phyloP scores from a whole-genome alignment of 495 filamentous ascomycete species.

The Trichoderma gamsii region DNA sequence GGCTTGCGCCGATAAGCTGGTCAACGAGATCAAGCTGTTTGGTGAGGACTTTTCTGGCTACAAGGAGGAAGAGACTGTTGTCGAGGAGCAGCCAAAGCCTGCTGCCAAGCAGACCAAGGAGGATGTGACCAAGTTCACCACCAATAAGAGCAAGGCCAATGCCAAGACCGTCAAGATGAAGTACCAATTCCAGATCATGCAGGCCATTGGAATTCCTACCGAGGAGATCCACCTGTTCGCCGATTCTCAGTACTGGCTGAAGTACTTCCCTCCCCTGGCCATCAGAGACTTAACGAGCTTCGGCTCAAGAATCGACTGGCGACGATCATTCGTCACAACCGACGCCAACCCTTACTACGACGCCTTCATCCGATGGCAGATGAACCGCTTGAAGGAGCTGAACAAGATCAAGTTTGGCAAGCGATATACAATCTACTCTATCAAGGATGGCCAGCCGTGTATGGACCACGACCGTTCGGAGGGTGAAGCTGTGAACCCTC shows the following conservation, averaged over 20 bases:
- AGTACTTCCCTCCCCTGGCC: constrained; percentile 80
- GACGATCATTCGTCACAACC: constrained; percentile 85
- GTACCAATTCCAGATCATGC: constrained; percentile 48
- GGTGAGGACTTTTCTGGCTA: constrained; percentile 79
- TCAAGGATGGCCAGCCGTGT: constrained; percentile 95
- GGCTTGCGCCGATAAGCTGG: constrained; percentile 90
- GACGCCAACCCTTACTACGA: constrained; percentile 98
- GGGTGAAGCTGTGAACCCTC: constrained; percentile 83
- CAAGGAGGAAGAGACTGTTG: constrained; percentile 50
- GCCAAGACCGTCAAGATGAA: constrained; percentile 85
- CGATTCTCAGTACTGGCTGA: constrained; percentile 78
- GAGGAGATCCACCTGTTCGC: constrained; percentile 89
- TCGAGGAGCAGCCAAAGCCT: constrained; percentile 18
- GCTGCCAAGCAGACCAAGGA: constrained; percentile 40
- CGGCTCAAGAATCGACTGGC: constrained; percentile 86
- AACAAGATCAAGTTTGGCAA: constrained; percentile 92
- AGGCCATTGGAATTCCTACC: constrained; percentile 72
- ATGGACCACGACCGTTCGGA: constrained; percentile 94
- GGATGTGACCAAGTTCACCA: constrained; percentile 84
- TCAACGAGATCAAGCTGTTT: constrained; percentile 82
- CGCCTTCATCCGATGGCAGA: constrained; percentile 94
- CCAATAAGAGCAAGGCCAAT: constrained; percentile 91
- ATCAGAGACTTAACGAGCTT: constrained; percentile 75
- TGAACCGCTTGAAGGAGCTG: constrained; percentile 83
- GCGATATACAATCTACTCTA: constrained; percentile 90